Base-by-base conservation (phyloP, 108 stramenopile species). In the Nannochloropsis granulata region DNA sequence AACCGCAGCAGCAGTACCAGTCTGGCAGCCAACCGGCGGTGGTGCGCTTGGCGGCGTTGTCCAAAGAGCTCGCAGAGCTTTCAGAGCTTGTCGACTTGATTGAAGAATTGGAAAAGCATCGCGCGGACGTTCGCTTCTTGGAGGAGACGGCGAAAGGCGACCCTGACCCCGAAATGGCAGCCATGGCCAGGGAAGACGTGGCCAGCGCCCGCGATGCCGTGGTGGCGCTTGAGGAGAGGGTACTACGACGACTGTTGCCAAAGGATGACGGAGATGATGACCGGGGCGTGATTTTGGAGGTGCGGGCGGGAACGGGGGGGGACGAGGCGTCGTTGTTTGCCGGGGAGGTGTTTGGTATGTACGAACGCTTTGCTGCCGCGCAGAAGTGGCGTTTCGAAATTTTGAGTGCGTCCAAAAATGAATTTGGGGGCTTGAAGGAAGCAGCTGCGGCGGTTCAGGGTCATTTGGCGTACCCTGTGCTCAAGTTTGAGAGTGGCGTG, bases 301-400 rank as follows among this genome's bases (percentile, higher is more conserved):
- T 99, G 44, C 92, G 97, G 44, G 95, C 97, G 26, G 98, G 98
- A 23, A 95, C 95, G 13, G 98, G 98, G 25, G 98, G 98, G 19
- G 94, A 94, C 19, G 98, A 99, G 90, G 97, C 97, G 13, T 93
- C 92, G 43, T 92, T 97, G 23, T 99, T 97, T 91, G 96, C 95
- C 13, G 93, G 85, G 44, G 97, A 99, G 83, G 85, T 99, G 43
- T 90, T 93, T 43, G 92, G 93, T 84, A 95, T 96, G 79, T 99
- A 99, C 85, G 81, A 92, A 26, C 95, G 95, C 83, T 96, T 90
- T 88, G 92, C 94, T 79, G 85, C 81, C 13, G 16, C 86, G 8
- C 89, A 94, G 83, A 95, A 95, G 16, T 99, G 97, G 97, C 84
- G 93, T 82, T 92, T 92, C 19, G 86, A 88, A 1, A 87, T 93